phyloP scores from a whole-genome alignment of 2,329 filamentous ascomycete genomes.

The Neopestalotiopsis rosae region DNA sequence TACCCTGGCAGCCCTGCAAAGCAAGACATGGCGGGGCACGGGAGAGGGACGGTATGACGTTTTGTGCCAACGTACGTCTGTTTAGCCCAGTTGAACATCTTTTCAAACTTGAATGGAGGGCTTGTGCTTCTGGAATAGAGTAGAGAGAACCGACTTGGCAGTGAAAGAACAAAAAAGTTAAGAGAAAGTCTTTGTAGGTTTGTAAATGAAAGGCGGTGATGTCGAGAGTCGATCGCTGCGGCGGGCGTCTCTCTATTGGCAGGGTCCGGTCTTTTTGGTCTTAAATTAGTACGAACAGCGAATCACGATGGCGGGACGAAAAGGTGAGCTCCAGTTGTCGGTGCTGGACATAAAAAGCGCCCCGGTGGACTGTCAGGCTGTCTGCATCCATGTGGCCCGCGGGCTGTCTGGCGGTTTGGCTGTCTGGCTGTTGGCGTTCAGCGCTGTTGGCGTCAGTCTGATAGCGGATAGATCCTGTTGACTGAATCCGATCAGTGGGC shows the following conservation, averaged over 20 bases:
- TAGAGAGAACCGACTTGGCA: not conserved
- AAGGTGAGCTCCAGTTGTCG: slow-evolving; percentile 13
- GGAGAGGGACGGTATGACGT: slow-evolving; percentile 4
- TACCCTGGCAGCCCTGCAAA: slow-evolving; percentile 14
- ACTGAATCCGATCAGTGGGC: too few relatives aligned
- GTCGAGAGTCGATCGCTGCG: not conserved
- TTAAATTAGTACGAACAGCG: not conserved
- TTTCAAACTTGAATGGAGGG: slow-evolving; percentile 32
- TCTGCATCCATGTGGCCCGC: too few relatives aligned
- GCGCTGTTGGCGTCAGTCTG: too few relatives aligned
- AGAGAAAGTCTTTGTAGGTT: not conserved
- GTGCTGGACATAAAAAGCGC: not conserved
- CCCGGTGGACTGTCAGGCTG: not conserved
- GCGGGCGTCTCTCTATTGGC: slow-evolving; percentile 1
- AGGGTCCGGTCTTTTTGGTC: not conserved
- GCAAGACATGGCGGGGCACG: slow-evolving; percentile 17
- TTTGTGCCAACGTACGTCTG: slow-evolving; percentile 69
- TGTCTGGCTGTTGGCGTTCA: too few relatives aligned
- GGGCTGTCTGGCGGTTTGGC: too few relatives aligned
- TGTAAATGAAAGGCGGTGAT: slow-evolving; percentile 14
- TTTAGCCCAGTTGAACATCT: slow-evolving; percentile 94
- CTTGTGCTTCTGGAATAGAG: not conserved
- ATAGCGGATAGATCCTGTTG: too few relatives aligned
- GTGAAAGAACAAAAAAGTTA: not conserved
- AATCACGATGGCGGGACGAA: slow-evolving; percentile 11